A percentile compares a stretch with the other conserved stretches of the same genome.
These are phyloP conservation scores for Maudiozyma humilis DNA, from an alignment of 1,139 yeast genomes.

Conservation along the genomic window DNA sequence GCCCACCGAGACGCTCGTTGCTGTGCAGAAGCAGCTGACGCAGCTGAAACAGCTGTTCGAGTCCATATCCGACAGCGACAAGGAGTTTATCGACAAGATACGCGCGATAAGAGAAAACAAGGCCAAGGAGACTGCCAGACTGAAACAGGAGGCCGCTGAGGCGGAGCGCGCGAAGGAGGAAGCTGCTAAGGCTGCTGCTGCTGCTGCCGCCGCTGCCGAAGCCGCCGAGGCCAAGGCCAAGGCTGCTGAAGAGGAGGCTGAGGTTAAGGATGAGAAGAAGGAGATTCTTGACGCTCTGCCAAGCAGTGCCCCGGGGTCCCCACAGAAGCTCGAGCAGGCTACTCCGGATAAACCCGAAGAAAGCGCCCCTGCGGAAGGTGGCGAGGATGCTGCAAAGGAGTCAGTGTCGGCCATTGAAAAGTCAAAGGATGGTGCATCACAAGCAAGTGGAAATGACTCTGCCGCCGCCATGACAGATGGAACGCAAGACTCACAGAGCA, in stretches of 20 bases:
- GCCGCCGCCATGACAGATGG: too few relatives aligned
- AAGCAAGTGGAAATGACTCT: too few relatives aligned
- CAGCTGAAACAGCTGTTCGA: constrained; percentile 45
- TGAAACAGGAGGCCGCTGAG: constrained; percentile 4
- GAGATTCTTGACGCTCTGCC: neutral
- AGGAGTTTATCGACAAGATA: constrained; percentile 21
- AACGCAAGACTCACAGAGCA: too few relatives aligned
- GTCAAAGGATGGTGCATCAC: too few relatives aligned
- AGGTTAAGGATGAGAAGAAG: neutral
- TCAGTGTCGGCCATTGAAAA: too few relatives aligned
- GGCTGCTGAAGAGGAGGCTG: neutral
- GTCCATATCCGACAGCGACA: constrained; percentile 41
- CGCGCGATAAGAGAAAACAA: constrained; percentile 14
- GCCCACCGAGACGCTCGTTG: constrained; percentile 37
- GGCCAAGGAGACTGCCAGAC: constrained; percentile 1
- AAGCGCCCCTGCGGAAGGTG: too few relatives aligned
- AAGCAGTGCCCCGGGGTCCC: neutral
- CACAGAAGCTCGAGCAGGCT: too few relatives aligned
- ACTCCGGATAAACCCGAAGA: too few relatives aligned
- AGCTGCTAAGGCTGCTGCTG: neutral
- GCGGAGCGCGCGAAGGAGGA: constrained; percentile 5
- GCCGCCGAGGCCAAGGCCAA: neutral
- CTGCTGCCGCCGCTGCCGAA: neutral
- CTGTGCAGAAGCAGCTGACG: constrained; percentile 41
- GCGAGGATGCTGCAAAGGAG: too few relatives aligned